Evolutionary conservation across 2,329 filamentous ascomycete species (phyloP), one percentile per base, ranked within the genome.

Genomic region (Exophiala spinifera): DNA sequence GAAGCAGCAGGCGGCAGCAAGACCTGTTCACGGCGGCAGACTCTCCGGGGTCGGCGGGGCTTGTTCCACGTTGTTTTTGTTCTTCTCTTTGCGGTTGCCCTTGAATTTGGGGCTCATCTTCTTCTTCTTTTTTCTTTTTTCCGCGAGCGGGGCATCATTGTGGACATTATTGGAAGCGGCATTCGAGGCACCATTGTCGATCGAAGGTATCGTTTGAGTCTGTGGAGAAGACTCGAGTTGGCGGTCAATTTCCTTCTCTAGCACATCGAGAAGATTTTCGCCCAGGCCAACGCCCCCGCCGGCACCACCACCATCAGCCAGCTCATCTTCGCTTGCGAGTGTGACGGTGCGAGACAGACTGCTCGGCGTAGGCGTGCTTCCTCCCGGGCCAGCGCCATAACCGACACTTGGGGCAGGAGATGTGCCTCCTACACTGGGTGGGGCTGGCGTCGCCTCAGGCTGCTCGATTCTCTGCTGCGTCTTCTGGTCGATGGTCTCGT

Each of bases 401-500:
- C 11, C 21, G 11, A 33, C n/a, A 19, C 40, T 54, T 5, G 57
- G 51, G 15, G 54, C 46, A 11, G 57, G 50, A 15, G 36, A 39
- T 39, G 14, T n/a, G 17, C 6, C 36, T 5, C 6, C 36, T 5
- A 39, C 36, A 15, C 11, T 39, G 4, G n/a, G n/a, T n/a, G 36
- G 36, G 37, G 45, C 55, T 6, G 43, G 45, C 3, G 33, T 47
- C 25, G 15, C 34, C 25, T 45, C 33, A 39, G 23, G 53, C 10
- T 47, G 42, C 31, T 45, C 34, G 33, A 53, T 17, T 20, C 23
- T 49, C 8, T 42, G 51, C 6, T 55, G 57, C 10, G 57, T 56
- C 37, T 60, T 60, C 33, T 60, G 57, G 28, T 61, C 59, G 3
- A 61, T 48, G 5, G 56, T 57, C 39, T 61, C 59, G 34, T 58